A percentile compares a stretch with the other conserved stretches of the same genome.
Conservation (phyloP, 352 stramenopile species). For the Phytophthora multivora region DNA sequence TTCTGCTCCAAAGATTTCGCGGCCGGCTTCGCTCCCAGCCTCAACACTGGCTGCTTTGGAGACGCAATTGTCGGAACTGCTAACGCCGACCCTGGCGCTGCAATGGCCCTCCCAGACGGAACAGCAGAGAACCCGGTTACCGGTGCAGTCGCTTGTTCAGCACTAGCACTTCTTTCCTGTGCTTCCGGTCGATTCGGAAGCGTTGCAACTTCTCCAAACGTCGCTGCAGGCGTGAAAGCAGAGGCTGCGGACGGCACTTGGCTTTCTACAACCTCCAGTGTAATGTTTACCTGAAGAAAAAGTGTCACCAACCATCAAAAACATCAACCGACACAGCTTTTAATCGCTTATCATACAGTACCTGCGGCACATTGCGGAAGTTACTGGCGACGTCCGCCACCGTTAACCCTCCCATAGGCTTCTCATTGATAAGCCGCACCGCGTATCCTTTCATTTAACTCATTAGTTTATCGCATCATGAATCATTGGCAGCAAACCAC, state of each 20-base stretch:
- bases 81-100: conserved; percentile 35
- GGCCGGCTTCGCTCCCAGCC: conserved; percentile 17
- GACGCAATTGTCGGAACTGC: conserved; percentile 15
- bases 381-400: conserved; percentile 48
- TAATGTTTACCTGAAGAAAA: conserved; percentile 28
- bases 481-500: neutral
- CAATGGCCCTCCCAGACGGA: conserved; percentile 36
- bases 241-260: neutral
- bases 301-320: conserved; percentile 1
- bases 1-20: conserved; percentile 19
- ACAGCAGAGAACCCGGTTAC: conserved; percentile 9
- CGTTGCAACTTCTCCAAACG: conserved; percentile 2
- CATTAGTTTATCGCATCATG: neutral
- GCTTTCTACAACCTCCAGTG: conserved; percentile 29
- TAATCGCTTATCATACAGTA: too few species aligned
- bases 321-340: too few species aligned
- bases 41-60: conserved; percentile 15
- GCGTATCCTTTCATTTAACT: conserved; percentile 39
- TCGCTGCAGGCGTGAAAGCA: conserved; percentile 8
- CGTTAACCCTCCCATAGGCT: conserved; percentile 32
- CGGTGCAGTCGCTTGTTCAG: neutral
- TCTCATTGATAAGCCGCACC: conserved; percentile 45
- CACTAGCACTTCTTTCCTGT: neutral
- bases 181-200: neutral
- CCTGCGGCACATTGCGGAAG: conserved; percentile 47